Evolutionary conservation across 2,329 filamentous ascomycete species (phyloP).

Genomic region (Pleurostoma richardsiae): DNA sequence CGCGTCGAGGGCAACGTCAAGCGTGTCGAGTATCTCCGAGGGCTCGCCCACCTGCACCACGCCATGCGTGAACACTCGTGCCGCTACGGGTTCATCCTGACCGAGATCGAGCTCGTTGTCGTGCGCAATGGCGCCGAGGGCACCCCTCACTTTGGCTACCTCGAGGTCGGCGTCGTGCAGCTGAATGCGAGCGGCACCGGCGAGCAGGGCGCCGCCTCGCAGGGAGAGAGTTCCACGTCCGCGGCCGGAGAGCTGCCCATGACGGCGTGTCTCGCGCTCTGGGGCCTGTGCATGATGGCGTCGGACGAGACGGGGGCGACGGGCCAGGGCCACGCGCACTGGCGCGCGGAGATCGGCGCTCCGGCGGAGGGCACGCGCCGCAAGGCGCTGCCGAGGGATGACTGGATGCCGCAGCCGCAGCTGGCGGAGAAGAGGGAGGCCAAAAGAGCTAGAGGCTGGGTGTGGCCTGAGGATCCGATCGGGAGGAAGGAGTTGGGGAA

Average conservation of each 20-base stretch:
- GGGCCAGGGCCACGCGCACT: constrained; percentile 46
- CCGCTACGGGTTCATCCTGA: constrained; percentile 93
- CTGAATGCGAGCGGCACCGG: constrained; percentile 33
- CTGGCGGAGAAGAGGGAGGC: constrained; percentile 71
- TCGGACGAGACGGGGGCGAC: constrained; percentile 24
- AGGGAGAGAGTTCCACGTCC: constrained; percentile 13
- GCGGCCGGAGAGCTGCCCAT: constrained; percentile 37
- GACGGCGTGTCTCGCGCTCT: constrained; percentile 70
- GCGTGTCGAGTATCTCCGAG: constrained; percentile 83
- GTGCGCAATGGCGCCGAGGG: constrained; percentile 72
- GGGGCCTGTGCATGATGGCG: constrained; percentile 59
- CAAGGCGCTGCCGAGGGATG: constrained; percentile 64
- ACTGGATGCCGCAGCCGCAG: constrained; percentile 72
- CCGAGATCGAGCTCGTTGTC: constrained; percentile 89
- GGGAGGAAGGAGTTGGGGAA: constrained; percentile 68
- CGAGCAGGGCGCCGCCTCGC: constrained; percentile 12
- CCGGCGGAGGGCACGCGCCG: constrained; percentile 68
- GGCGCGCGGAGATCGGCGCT: constrained; percentile 68
- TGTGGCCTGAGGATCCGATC: constrained; percentile 68
- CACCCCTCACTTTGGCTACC: constrained; percentile 80
- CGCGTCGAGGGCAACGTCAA: constrained; percentile 78
- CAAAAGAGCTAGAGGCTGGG: constrained; percentile 69
- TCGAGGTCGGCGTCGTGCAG: constrained; percentile 66
- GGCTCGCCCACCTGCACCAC: constrained; percentile 79
- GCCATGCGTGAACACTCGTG: constrained; percentile 91